Conservation (phyloP, 148 eudicot genomes). For the Silene conica region DNA sequence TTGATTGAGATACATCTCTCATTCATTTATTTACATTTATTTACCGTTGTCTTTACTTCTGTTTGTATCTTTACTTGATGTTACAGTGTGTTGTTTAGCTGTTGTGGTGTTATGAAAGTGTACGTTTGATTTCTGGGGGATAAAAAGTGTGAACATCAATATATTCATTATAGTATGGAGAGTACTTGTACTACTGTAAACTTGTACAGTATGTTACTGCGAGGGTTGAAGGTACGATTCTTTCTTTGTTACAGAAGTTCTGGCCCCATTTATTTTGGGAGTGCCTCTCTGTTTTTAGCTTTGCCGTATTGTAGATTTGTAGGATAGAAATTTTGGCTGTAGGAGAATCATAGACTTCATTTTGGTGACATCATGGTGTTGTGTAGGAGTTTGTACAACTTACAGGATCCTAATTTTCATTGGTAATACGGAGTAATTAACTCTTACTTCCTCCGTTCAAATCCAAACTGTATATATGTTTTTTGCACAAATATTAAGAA, state of each 20-base stretch:
- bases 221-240: constrained; percentile 18
- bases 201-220: background rate
- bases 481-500: too few species aligned
- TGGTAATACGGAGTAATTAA: too few species aligned
- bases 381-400: background rate
- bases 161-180: background rate
- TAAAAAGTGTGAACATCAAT: constrained; percentile 7
- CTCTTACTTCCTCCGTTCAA: too few species aligned
- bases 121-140: constrained; percentile 13
- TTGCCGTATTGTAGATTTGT: constrained; percentile 8
- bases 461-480: too few species aligned
- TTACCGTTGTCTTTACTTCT: background rate
- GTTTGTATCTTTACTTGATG: background rate
- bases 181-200: background rate
- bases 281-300: background rate
- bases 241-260: background rate
- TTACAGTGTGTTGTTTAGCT: constrained; percentile 2
- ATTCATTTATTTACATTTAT: background rate
- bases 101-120: constrained; percentile 1
- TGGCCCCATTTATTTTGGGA: background rate
- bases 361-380: background rate
- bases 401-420: background rate
- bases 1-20: too few species aligned
- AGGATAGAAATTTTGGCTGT: background rate
- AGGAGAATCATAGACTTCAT: background rate